phyloP scores from a whole-genome alignment of 1,284 basidiomycete genomes.

The Vanrija sp. region DNA sequence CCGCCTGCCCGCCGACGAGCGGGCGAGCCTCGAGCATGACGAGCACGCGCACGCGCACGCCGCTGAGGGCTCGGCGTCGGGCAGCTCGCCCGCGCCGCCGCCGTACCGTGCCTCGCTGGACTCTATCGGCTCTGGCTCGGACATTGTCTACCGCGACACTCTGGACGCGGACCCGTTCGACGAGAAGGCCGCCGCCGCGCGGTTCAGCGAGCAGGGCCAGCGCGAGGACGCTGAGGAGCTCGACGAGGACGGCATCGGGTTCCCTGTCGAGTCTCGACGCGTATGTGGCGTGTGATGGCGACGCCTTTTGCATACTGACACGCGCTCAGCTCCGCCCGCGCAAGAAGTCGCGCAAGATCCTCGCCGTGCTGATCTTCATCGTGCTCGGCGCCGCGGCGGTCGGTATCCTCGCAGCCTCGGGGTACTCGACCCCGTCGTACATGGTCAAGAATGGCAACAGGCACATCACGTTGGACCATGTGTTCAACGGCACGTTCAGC shows the following conservation, averaged over 20 bases:
- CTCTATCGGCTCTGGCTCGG: slow-evolving; percentile 16
- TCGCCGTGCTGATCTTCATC: slow-evolving; percentile 40
- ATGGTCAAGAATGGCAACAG: slow-evolving; percentile 55
- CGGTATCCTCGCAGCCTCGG: slow-evolving; percentile 40
- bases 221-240: background rate
- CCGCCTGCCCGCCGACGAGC: slow-evolving; percentile 1
- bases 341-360: slow-evolving; percentile 38
- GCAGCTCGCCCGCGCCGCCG: slow-evolving; percentile 3
- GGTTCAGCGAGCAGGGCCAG: slow-evolving; percentile 17
- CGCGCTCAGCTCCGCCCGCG: slow-evolving; percentile 28
- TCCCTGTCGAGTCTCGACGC: slow-evolving; percentile 27
- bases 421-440: slow-evolving; percentile 41
- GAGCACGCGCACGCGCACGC: background rate
- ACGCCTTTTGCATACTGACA: slow-evolving; percentile 1
- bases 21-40: background rate
- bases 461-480: slow-evolving; percentile 77
- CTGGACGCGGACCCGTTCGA: slow-evolving; percentile 42
- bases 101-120: slow-evolving; percentile 7
- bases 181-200: slow-evolving; percentile 29
- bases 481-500: slow-evolving; percentile 82
- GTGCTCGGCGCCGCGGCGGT: slow-evolving; percentile 35
- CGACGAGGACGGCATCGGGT: slow-evolving; percentile 28
- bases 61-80: background rate
- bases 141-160: slow-evolving; percentile 35
- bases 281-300: background rate